These are phyloP conservation scores for Linnemannia elongata DNA, from an alignment of 192 early-diverging fungal species.

Conservation along the genomic window DNA sequence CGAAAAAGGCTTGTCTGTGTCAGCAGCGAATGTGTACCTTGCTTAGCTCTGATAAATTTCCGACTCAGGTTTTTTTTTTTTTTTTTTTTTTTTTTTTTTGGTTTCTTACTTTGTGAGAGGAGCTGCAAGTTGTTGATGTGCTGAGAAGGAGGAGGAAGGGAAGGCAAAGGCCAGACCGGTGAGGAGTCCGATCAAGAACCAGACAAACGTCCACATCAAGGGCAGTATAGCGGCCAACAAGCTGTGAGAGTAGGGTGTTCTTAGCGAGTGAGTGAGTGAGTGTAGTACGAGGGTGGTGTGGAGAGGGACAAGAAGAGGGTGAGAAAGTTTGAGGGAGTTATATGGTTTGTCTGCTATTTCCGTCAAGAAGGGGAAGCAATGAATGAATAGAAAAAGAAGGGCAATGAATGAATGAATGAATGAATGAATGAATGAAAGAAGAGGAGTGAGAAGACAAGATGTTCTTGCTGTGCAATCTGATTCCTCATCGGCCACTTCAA, in stretches of 20 bases:
- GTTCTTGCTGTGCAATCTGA: neutral
- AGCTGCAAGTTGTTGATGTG: neutral
- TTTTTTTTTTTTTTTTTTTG: neutral
- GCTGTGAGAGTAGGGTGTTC: neutral
- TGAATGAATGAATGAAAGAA: neutral
- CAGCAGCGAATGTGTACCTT: neutral
- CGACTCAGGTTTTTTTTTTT: neutral
- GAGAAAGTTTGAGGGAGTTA: neutral
- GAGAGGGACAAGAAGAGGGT: neutral
- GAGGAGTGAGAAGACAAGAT: neutral
- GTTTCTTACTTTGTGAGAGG: neutral
- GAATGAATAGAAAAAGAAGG: neutral
- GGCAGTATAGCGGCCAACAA: neutral
- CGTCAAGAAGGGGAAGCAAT: no score
- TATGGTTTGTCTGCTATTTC: no score
- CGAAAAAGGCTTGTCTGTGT: neutral
- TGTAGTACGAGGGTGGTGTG: neutral
- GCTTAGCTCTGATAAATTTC: neutral
- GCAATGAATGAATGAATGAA: neutral
- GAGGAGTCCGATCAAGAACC: constrained; percentile 34
- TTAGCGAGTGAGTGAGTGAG: neutral
- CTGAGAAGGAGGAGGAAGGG: neutral
- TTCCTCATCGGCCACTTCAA: neutral
- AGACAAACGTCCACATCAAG: constrained; percentile 40
- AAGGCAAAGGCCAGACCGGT: constrained; percentile 27